Evolutionary conservation across 768 basidiomycete genomes (phyloP).

Genomic region (Cystoderma amianthinum): DNA sequence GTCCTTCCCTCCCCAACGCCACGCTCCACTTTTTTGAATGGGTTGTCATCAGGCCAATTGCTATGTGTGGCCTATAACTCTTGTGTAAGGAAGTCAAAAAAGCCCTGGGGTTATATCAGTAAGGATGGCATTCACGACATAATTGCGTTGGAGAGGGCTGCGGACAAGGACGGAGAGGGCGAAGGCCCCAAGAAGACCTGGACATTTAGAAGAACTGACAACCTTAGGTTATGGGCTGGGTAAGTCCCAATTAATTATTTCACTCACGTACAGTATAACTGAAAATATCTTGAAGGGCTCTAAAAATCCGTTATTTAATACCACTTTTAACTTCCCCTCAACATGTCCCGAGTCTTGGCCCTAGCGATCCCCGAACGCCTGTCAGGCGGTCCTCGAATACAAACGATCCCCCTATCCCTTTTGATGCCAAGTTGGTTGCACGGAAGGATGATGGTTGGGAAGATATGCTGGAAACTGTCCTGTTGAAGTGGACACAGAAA

Average conservation of each 20-base stretch:
- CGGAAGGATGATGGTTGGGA: slow-evolving; percentile 77
- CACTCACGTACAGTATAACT: too few relatives aligned
- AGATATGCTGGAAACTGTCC: slow-evolving; percentile 58
- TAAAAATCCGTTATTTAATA: slow-evolving; percentile 77
- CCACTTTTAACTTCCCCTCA: slow-evolving; percentile 53
- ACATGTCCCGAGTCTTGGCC: slow-evolving; percentile 10
- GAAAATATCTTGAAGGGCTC: slow-evolving; percentile 43
- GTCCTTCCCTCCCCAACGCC: slow-evolving; percentile 23
- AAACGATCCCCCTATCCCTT: slow-evolving; percentile 41
- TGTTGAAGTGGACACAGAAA: slow-evolving; percentile 60
- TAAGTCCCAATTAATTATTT: too few relatives aligned
- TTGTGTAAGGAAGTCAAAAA: slow-evolving; percentile 70
- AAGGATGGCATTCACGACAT: slow-evolving; percentile 77
- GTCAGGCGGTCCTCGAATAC: slow-evolving; percentile 19
- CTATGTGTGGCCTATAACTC: slow-evolving; percentile 79
- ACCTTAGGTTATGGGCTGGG: slow-evolving; percentile 82
- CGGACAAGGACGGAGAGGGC: slow-evolving; percentile 24
- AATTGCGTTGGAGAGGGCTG: slow-evolving; percentile 50
- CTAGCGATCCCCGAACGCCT: slow-evolving; percentile 13
- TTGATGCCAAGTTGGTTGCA: slow-evolving; percentile 72
- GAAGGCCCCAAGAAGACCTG: slow-evolving; percentile 53
- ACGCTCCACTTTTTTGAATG: slow-evolving; percentile 39
- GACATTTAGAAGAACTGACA: slow-evolving; percentile 85
- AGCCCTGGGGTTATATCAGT: slow-evolving; percentile 87
- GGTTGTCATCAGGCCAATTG: slow-evolving; percentile 70